Conservation (phyloP, 495 filamentous ascomycete genomes). For the Rusavskia elegans region DNA sequence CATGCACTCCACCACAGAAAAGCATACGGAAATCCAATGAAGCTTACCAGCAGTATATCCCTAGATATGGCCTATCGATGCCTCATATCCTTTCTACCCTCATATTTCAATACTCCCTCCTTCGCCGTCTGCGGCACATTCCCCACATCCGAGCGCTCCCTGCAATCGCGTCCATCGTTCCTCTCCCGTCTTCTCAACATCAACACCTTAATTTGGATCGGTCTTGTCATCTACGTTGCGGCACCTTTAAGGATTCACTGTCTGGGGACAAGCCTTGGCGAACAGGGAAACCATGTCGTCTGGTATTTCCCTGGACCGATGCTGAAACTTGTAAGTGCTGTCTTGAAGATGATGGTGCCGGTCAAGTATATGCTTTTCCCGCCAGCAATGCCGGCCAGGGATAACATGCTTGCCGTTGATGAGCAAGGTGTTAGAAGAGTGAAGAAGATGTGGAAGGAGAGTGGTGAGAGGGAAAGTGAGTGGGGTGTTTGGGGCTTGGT, state of each 20-base stretch:
- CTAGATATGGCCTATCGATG: constrained; percentile 4
- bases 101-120: background rate
- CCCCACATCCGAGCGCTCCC: constrained; percentile 4
- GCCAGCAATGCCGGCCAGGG: background rate
- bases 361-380: constrained; percentile 1
- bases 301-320: background rate
- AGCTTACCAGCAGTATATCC: background rate
- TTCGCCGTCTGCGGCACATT: constrained; percentile 4
- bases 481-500: too few species aligned
- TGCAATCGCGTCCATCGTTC: background rate
- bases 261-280: too few species aligned
- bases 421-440: background rate
- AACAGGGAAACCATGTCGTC: background rate
- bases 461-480: too few species aligned
- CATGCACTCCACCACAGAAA: background rate
- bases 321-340: background rate
- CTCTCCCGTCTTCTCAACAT: background rate
- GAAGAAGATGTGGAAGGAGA: background rate
- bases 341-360: background rate
- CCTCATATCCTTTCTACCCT: constrained; percentile 3
- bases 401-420: background rate
- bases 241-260: background rate
- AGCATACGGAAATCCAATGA: too few species aligned
- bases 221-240: constrained; percentile 1
- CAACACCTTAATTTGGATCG: background rate